Evolutionary conservation across 352 stramenopile species (phyloP).

Genomic region (Plasmopara viticola): DNA sequence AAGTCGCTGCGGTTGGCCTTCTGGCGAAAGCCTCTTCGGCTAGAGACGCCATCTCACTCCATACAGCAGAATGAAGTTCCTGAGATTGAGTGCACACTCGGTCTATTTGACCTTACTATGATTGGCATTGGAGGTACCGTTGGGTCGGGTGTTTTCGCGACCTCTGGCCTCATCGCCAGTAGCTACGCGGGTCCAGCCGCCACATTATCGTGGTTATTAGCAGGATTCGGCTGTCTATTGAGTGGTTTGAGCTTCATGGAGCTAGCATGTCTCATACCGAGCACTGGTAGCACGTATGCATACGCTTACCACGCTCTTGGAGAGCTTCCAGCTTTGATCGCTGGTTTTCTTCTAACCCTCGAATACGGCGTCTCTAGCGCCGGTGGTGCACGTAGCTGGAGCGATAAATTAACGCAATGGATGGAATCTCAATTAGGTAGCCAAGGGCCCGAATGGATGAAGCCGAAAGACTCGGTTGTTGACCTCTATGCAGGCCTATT

Average conservation of each 20-base stretch:
- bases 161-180: conserved; percentile 57
- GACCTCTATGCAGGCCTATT: conserved; percentile 78
- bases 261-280: conserved; percentile 82
- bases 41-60: conserved; percentile 21
- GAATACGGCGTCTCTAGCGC: conserved; percentile 91
- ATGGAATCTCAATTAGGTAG: conserved; percentile 49
- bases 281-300: conserved; percentile 87
- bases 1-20: conserved; percentile 42
- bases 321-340: conserved; percentile 88
- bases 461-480: conserved; percentile 46
- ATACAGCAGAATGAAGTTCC: conserved; percentile 9
- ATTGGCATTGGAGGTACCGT: conserved; percentile 93
- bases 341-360: conserved; percentile 85
- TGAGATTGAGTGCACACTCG: conserved; percentile 42
- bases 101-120: conserved; percentile 89
- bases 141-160: conserved; percentile 91
- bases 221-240: conserved; percentile 68
- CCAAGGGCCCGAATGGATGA: conserved; percentile 53
- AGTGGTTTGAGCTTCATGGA: conserved; percentile 90
- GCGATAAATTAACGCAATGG: conserved; percentile 90
- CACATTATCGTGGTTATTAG: conserved; percentile 80
- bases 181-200: conserved; percentile 69
- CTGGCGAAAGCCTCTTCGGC: conserved; percentile 65
- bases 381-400: conserved; percentile 90
- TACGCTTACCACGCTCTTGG: conserved; percentile 92